Evolutionary conservation across 805 yeast species (phyloP), one percentile per base, ranked within the genome.

Genomic region (Isabelozyma pseudorhagii): DNA sequence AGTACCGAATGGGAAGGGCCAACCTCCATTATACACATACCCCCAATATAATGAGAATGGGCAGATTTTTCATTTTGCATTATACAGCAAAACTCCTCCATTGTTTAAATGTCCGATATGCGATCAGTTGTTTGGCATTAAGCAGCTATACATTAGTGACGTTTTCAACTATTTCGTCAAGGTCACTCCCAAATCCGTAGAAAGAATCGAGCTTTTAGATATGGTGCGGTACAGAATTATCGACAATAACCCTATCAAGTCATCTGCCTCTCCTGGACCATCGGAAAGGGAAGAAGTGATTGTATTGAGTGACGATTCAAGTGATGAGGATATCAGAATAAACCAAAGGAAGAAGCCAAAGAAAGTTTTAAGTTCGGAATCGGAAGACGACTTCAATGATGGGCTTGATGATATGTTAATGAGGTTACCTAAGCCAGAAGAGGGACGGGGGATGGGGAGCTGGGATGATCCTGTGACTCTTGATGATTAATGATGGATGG

Each of bases 71-170:
- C 42, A 40, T 31, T 34, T 38, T 25, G 14, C 42, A 34, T 21
- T 27, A 27, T 45, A 25, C 42, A 28, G 27, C 27, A 42, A 28
- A 15, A 42, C 45, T 28, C 45, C 45, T 50, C 75, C 75, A 15
- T 48, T 53, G 2, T 74, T 69, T 59, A 63, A 60, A 48, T 74
- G 79, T 52, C 78, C 78, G 4, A 51, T 73, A 13, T 74, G 79
- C 51, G 75, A 74, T 54, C 52, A 47, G 17, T 49, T 52, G 41
- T 74, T 74, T 49, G 64, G 61, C 15, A 57, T 74, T 40, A 60
- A 57, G 45, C 71, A 70, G 44, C 54, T 74, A 15, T 59, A 58
- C 46, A 69, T 74, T 17, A 66, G 72, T 46, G 76, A 73, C 47
- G 60, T 71, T 6, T 70, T 65, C 61, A 74, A 74, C 47, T 74